These are phyloP conservation scores for Macrophomina tecta DNA, from an alignment of 2,329 filamentous ascomycete species.

Conservation along the genomic window DNA sequence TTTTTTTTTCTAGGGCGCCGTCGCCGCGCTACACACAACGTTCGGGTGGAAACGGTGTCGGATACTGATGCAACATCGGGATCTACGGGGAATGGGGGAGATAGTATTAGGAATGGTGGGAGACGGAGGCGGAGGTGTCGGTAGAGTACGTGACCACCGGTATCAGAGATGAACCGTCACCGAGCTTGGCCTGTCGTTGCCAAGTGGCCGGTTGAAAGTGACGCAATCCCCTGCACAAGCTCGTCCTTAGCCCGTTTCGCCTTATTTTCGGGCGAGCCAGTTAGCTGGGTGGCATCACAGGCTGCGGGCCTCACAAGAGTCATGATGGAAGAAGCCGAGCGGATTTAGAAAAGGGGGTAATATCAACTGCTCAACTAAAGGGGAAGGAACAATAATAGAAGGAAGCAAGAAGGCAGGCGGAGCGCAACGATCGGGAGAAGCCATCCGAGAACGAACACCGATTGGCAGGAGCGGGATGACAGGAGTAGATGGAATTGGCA, in stretches of 20 bases:
- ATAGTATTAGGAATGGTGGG: neutral
- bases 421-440: neutral
- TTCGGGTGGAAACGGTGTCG: neutral
- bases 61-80: neutral
- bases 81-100: neutral
- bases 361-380: neutral
- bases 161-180: neutral
- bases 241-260: conserved; percentile 14
- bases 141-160: neutral
- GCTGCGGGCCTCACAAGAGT: neutral
- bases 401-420: neutral
- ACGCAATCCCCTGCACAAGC: conserved; percentile 9
- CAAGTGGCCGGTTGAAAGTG: neutral
- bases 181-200: neutral
- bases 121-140: too few relatives aligned
- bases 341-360: neutral
- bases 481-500: neutral
- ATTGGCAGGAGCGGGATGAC: neutral
- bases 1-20: neutral
- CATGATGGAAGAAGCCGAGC: neutral
- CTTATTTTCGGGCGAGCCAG: conserved; percentile 7
- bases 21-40: neutral
- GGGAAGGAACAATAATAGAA: neutral
- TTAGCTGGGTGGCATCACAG: neutral
- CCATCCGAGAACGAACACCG: neutral